Percentiles rank a stretch among this genome's conserved stretches.
These are phyloP conservation scores for Talaromyces atroroseus DNA, from an alignment of 2,329 filamentous ascomycete species.

Conservation along the genomic window DNA sequence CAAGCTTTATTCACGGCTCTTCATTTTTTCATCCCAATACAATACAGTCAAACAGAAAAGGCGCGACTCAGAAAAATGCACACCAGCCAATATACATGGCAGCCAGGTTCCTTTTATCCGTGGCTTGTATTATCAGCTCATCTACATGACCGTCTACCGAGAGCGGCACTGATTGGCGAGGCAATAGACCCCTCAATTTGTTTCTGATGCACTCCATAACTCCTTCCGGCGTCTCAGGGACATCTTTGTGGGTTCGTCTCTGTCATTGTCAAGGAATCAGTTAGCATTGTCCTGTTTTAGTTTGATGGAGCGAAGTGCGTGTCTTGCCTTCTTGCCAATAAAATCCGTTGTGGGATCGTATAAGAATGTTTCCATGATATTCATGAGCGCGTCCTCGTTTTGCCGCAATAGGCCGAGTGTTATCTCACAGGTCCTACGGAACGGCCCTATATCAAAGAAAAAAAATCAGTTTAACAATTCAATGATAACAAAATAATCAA, in stretches of 20 bases:
- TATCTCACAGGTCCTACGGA: constrained; percentile 83
- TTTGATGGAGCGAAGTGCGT: constrained; percentile 6
- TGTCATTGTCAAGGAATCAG: constrained; percentile 31
- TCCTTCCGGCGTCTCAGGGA: constrained; percentile 65
- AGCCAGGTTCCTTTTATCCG: constrained; percentile 70
- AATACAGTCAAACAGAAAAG: not conserved
- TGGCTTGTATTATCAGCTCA: constrained; percentile 82
- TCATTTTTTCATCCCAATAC: not conserved
- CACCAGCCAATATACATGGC: constrained; percentile 98
- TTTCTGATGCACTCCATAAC: constrained; percentile 84
- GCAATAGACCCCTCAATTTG: constrained; percentile 78
- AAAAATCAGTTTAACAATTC: not conserved
- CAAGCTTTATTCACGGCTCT: not conserved
- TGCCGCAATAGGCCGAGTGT: constrained; percentile 78
- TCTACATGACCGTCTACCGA: constrained; percentile 97
- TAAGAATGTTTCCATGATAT: constrained; percentile 92
- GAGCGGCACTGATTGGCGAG: constrained; percentile 83
- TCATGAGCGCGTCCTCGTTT: constrained; percentile 95
- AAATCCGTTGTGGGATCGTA: constrained; percentile 96
- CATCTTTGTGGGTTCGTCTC: constrained; percentile 41
- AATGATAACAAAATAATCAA: not conserved
- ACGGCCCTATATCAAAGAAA: constrained; percentile 54
- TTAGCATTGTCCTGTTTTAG: constrained; percentile 1
- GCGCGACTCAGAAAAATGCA: constrained; percentile 52
- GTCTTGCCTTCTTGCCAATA: constrained; percentile 61